Conservation (phyloP, 768 basidiomycete species). For the Panellus pusillus region DNA sequence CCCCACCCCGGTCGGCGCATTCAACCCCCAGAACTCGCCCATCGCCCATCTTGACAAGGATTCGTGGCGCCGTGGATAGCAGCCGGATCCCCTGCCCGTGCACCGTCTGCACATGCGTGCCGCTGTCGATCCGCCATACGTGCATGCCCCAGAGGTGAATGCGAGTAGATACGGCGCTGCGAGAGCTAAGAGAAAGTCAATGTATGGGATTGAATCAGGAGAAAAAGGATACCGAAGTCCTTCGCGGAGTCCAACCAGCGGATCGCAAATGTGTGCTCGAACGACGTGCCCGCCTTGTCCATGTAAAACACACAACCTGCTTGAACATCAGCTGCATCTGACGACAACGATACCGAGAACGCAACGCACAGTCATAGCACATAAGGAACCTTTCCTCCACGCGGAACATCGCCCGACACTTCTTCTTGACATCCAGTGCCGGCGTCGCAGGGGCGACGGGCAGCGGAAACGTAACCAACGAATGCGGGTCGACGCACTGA, state of each 20-base stretch:
- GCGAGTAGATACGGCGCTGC: constrained; percentile 13
- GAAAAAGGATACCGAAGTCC: constrained; percentile 9
- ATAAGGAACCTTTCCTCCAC: constrained; percentile 15
- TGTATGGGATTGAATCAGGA: neutral
- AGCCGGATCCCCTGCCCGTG: constrained; percentile 9
- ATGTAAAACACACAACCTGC: constrained; percentile 20
- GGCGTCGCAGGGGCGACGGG: constrained; percentile 8
- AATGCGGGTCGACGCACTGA: constrained; percentile 19
- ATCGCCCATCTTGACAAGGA: constrained; percentile 16
- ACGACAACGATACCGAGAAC: no score
- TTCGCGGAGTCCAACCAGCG: constrained; percentile 16
- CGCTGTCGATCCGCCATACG: constrained; percentile 16
- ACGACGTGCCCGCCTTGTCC: constrained; percentile 16
- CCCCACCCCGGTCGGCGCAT: no score
- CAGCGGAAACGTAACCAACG: constrained; percentile 17
- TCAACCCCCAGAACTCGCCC: constrained; percentile 8
- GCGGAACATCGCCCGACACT: constrained; percentile 20
- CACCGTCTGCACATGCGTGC: constrained; percentile 11
- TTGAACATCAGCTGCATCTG: neutral
- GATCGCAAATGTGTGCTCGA: constrained; percentile 12
- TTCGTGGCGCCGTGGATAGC: constrained; percentile 5
- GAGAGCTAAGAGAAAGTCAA: constrained; percentile 1
- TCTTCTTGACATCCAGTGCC: constrained; percentile 1
- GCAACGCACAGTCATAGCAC: constrained; percentile 19
- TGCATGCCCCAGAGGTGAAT: constrained; percentile 8